Conservation (phyloP, 768 basidiomycete genomes). For the Agrocybe chaxingu region DNA sequence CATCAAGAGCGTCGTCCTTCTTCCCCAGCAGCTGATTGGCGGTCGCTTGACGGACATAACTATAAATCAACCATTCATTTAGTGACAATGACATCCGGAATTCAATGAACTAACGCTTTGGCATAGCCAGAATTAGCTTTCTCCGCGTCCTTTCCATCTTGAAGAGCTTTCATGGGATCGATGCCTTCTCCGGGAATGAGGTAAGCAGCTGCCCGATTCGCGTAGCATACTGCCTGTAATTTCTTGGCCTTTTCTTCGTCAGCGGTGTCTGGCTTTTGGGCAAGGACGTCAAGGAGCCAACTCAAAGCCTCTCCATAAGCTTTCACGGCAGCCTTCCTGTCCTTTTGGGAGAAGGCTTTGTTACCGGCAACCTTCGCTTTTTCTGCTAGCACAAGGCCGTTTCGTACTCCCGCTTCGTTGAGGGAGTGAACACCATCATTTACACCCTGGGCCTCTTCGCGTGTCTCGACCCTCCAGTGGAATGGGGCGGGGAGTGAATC, state of each 20-base stretch:
- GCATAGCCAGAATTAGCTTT: constrained; percentile 22
- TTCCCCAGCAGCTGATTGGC: constrained; percentile 21
- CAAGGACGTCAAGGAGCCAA: constrained; percentile 18
- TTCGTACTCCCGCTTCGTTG: constrained; percentile 22
- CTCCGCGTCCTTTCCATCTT: constrained; percentile 27
- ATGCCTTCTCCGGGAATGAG: constrained; percentile 23
- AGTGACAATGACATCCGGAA: background rate
- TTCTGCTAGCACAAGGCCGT: constrained; percentile 20
- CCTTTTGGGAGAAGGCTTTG: constrained; percentile 21
- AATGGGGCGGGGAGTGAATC: constrained; percentile 35
- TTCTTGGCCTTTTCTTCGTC: constrained; percentile 21
- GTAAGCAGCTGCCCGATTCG: constrained; percentile 30
- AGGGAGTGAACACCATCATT: constrained; percentile 23
- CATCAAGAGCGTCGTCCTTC: constrained; percentile 20
- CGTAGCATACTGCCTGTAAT: constrained; percentile 25
- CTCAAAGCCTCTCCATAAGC: constrained; percentile 29
- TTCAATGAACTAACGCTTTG: constrained; percentile 25
- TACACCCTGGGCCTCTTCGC: constrained; percentile 26
- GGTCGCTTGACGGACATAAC: constrained; percentile 30
- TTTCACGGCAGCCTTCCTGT: constrained; percentile 22
- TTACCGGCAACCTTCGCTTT: constrained; percentile 23
- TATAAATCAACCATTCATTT: constrained; percentile 2
- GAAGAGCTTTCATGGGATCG: constrained; percentile 26
- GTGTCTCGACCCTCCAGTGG: constrained; percentile 30
- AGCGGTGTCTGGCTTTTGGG: constrained; percentile 22